phyloP scores from a whole-genome alignment of 768 basidiomycete genomes.

The Kwoniella sp. region DNA sequence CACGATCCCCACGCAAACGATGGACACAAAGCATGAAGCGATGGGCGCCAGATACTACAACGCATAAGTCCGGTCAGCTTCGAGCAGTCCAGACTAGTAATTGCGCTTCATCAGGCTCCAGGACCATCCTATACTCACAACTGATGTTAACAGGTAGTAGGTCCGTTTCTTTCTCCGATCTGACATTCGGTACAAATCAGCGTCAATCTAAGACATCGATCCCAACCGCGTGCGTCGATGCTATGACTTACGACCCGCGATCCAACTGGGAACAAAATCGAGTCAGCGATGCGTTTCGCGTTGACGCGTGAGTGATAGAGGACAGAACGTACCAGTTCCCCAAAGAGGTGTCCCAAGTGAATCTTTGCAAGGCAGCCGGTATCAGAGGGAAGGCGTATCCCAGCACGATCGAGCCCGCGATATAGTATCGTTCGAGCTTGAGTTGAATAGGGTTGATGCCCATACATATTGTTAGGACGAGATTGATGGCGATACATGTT shows the following conservation, averaged over 20 bases:
- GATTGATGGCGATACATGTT: constrained; percentile 40
- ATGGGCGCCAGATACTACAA: constrained; percentile 35
- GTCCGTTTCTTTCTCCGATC: not conserved
- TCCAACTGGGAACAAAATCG: constrained; percentile 5
- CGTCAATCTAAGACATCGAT: not conserved
- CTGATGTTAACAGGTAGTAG: not conserved
- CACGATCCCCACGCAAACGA: constrained; percentile 20
- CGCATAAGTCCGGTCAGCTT: no score
- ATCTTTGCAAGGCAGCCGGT: constrained; percentile 27
- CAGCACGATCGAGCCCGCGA: constrained; percentile 28
- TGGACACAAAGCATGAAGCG: constrained; percentile 30
- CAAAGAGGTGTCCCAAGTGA: constrained; percentile 27
- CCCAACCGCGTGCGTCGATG: not conserved
- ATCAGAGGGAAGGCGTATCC: constrained; percentile 28
- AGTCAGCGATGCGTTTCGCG: not conserved
- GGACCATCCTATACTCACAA: not conserved
- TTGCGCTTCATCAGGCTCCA: not conserved
- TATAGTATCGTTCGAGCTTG: constrained; percentile 35
- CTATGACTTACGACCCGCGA: constrained; percentile 6
- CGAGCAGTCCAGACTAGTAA: not conserved
- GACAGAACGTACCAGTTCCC: constrained; percentile 31
- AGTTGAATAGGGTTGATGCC: constrained; percentile 29
- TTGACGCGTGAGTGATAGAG: not conserved
- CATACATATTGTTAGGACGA: constrained; percentile 40
- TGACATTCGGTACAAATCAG: not conserved